Conservation (phyloP, 1,284 basidiomycete genomes). For the Cryptococcus sp. region DNA sequence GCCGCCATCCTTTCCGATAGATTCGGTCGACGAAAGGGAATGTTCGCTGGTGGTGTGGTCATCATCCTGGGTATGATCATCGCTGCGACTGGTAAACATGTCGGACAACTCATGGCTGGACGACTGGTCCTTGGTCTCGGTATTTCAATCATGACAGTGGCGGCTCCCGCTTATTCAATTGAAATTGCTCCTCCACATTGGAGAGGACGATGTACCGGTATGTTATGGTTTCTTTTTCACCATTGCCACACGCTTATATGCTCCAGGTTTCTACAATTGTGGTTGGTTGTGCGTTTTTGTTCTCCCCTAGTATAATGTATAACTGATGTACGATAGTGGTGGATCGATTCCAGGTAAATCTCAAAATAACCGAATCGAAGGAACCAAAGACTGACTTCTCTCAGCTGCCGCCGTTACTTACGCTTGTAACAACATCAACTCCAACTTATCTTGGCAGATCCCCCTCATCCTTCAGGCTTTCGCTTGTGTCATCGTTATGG, state of each 20-base stretch:
- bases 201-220: conserved; percentile 49
- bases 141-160: conserved; percentile 9
- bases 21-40: conserved; percentile 55
- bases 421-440: neutral
- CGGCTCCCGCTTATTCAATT: conserved; percentile 47
- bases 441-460: conserved; percentile 28
- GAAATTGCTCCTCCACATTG: conserved; percentile 62
- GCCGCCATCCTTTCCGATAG: conserved; percentile 38
- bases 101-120: conserved; percentile 41
- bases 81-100: conserved; percentile 28
- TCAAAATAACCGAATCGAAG: too few species aligned
- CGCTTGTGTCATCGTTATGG: conserved; percentile 19
- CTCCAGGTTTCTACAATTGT: conserved; percentile 46
- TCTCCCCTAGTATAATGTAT: too few species aligned
- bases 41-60: conserved; percentile 50
- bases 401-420: conserved; percentile 4
- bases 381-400: conserved; percentile 8
- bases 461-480: conserved; percentile 31
- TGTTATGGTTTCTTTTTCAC: neutral
- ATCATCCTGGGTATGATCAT: conserved; percentile 48
- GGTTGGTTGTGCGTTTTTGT: conserved; percentile 29
- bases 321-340: too few species aligned
- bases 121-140: conserved; percentile 45
- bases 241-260: neutral
- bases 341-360: too few species aligned